Evolutionary conservation across 2,329 filamentous ascomycete genomes (phyloP).

Genomic region (Ophiostoma pallidulum): DNA sequence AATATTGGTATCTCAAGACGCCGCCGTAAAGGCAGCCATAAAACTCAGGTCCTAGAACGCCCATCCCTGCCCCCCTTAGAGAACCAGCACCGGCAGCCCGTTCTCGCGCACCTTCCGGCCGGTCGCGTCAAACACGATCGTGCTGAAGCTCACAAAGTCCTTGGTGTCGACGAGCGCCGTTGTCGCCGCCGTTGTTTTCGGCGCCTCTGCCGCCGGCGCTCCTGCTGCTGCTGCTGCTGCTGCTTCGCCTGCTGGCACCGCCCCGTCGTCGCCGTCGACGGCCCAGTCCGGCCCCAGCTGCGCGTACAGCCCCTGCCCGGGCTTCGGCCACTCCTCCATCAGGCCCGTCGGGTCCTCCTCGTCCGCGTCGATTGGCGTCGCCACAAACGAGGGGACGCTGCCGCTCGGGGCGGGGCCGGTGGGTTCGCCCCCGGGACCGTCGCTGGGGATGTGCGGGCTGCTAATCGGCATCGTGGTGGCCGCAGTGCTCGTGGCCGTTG

Average conservation of each 20-base stretch:
- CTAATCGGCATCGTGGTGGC: too few relatives aligned
- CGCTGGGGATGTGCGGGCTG: too few relatives aligned
- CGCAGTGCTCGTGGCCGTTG: too few relatives aligned
- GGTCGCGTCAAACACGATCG: constrained; percentile 27
- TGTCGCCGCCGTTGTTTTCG: too few relatives aligned
- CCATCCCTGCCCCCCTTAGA: neutral
- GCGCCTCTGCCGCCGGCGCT: too few relatives aligned
- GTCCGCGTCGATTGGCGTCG: constrained; percentile 18
- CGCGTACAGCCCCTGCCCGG: constrained; percentile 17
- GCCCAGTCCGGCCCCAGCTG: constrained; percentile 23
- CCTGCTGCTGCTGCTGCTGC: constrained; percentile 71
- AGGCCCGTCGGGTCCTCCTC: constrained; percentile 18
- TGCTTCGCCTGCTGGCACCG: constrained; percentile 72
- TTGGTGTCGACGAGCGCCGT: constrained; percentile 22
- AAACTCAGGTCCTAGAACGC: too few relatives aligned
- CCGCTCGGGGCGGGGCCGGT: too few relatives aligned
- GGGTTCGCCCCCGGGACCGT: too few relatives aligned
- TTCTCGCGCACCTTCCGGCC: constrained; percentile 17
- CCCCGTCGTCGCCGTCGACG: constrained; percentile 63
- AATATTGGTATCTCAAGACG: too few relatives aligned
- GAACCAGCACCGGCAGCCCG: neutral
- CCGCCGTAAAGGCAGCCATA: too few relatives aligned
- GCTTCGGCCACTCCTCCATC: constrained; percentile 15
- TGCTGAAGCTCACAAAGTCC: constrained; percentile 28
- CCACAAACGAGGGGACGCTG: neutral